A percentile compares a stretch with the other conserved stretches of the same genome.
phyloP scores from a whole-genome alignment of 73 alveolate genomes.

The Paramecium caudatum region DNA sequence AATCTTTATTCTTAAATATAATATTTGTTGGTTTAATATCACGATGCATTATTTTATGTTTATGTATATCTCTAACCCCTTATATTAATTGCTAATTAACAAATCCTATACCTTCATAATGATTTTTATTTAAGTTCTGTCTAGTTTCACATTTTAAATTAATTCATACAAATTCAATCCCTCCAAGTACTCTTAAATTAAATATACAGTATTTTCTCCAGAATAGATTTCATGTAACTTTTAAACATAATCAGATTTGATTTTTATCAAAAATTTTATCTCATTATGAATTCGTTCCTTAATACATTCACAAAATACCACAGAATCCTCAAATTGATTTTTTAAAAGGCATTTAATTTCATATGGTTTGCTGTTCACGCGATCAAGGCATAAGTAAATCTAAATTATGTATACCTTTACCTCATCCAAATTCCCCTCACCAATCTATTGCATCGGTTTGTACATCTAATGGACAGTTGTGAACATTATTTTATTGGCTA shows the following conservation, averaged over 20 bases:
- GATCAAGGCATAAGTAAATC: constrained; percentile 21
- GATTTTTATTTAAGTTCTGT: background rate
- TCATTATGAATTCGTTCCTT: constrained; percentile 3
- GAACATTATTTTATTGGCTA: background rate
- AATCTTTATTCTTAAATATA: constrained; percentile 2
- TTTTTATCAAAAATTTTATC: background rate
- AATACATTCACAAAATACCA: background rate
- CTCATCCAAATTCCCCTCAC: background rate
- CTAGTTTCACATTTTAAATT: background rate
- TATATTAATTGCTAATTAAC: background rate
- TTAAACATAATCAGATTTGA: constrained; percentile 19
- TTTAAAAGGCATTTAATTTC: constrained; percentile 6
- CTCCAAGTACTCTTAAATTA: constrained; percentile 13
- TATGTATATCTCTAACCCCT: background rate
- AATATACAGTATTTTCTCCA: constrained; percentile 47
- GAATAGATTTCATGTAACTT: background rate
- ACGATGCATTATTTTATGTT: background rate
- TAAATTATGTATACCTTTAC: background rate
- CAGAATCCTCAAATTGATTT: constrained; percentile 32
- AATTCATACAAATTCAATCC: background rate
- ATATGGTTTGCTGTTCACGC: background rate
- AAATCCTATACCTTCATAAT: background rate
- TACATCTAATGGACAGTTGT: constrained; percentile 5
- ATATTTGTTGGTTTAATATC: background rate
- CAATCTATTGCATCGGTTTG: background rate